These are phyloP conservation scores for Polychytrium aggregatum DNA, from an alignment of 192 early-diverging fungal species.

Conservation along the genomic window DNA sequence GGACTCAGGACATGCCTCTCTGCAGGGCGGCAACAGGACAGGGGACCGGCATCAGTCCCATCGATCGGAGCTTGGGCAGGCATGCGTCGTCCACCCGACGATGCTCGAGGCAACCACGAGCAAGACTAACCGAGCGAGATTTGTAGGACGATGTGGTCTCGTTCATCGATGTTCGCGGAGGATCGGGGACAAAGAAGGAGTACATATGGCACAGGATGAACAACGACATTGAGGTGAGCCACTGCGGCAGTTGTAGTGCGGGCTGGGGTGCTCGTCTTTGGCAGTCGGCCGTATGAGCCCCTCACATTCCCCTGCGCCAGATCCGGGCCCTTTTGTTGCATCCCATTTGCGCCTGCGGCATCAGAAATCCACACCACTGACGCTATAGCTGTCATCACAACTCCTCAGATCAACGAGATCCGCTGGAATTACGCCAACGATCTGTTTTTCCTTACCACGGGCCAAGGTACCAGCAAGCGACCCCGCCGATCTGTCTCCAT, in stretches of 20 bases:
- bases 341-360: too few species aligned
- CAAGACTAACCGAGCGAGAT: conserved; percentile 3
- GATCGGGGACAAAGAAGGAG: conserved; percentile 20
- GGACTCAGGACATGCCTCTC: not conserved
- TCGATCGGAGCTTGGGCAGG: not conserved
- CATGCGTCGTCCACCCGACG: not conserved
- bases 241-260: not conserved
- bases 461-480: conserved; percentile 33
- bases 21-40: not conserved
- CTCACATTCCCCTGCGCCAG: too few species aligned
- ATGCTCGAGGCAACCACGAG: too few species aligned
- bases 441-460: conserved; percentile 67
- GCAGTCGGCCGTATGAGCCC: too few species aligned
- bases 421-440: conserved; percentile 63
- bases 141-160: conserved; percentile 57
- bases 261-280: not conserved
- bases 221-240: conserved; percentile 37
- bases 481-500: not conserved
- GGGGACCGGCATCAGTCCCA: not conserved
- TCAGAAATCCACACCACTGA: too few species aligned
- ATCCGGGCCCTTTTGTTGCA: too few species aligned
- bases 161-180: conserved; percentile 61
- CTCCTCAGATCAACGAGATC: conserved; percentile 74
- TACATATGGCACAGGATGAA: conserved; percentile 34
- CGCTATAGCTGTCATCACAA: too few species aligned